A percentile compares a stretch with the other conserved stretches of the same genome.
Conservation (phyloP, 495 filamentous ascomycete genomes). For the Penicillium ucsense region DNA sequence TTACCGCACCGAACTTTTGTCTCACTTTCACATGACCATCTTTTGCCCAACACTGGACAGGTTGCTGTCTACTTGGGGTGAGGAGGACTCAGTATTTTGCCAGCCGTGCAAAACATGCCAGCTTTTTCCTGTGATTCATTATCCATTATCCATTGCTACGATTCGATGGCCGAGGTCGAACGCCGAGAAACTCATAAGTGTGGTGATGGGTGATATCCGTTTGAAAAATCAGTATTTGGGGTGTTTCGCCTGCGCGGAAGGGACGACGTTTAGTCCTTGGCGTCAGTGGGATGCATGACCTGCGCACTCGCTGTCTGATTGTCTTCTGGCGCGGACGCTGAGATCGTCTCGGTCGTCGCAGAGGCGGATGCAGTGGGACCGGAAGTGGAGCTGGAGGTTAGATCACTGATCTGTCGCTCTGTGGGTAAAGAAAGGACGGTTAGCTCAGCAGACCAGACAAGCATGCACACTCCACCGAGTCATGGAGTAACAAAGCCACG, state of each 20-base stretch:
- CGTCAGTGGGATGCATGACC: slow-evolving; percentile 16
- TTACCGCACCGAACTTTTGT: too few species aligned
- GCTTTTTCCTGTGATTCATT: too few species aligned
- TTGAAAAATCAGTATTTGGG: too few species aligned
- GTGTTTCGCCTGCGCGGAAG: background rate
- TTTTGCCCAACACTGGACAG: too few species aligned
- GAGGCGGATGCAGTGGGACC: slow-evolving; percentile 4
- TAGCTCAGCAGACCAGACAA: background rate
- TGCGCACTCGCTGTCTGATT: slow-evolving; percentile 16
- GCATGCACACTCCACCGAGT: slow-evolving; percentile 1
- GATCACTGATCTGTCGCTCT: slow-evolving; percentile 32
- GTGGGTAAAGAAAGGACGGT: background rate
- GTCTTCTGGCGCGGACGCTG: slow-evolving; percentile 13
- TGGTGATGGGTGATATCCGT: too few species aligned
- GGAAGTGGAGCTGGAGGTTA: slow-evolving; percentile 9
- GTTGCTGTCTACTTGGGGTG: too few species aligned
- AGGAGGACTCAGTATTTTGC: too few species aligned
- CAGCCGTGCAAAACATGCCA: too few species aligned
- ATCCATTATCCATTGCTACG: too few species aligned
- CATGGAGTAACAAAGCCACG: background rate
- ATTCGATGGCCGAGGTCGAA: too few species aligned
- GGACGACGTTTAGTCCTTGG: slow-evolving; percentile 9
- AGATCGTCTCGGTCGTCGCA: slow-evolving; percentile 7
- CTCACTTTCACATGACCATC: too few species aligned
- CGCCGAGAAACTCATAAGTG: too few species aligned